Evolutionary conservation across 108 stramenopile genomes (phyloP).

Genomic region (Nitzschia inconspicua): DNA sequence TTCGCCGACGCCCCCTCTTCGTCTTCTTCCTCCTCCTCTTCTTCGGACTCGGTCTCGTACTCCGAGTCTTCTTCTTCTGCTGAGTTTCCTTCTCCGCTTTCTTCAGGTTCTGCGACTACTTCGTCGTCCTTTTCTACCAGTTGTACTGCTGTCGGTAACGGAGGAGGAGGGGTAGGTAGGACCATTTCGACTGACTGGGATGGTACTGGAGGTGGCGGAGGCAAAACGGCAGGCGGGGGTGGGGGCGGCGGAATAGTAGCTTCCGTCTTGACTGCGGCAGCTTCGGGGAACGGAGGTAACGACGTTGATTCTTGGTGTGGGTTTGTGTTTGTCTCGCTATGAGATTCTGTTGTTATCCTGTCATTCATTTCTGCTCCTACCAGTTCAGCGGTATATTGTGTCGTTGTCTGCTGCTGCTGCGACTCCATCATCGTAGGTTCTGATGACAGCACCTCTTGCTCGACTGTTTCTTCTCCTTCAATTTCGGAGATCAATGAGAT

Average conservation of each 20-base stretch:
- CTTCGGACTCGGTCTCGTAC: neutral
- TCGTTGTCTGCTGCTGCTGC: neutral
- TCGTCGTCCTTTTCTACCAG: neutral
- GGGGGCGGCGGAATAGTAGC: no score
- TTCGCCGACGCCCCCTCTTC: no score
- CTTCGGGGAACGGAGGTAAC: neutral
- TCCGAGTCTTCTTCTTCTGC: neutral
- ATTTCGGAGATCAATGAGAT: neutral
- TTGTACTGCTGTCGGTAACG: neutral
- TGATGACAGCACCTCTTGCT: no score
- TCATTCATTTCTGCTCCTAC: neutral
- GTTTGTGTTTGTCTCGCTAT: neutral
- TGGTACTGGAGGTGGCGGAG: neutral
- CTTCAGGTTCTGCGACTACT: neutral
- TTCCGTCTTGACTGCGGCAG: neutral
- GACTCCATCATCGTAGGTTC: neutral
- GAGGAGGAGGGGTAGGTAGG: neutral
- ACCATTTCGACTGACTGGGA: neutral
- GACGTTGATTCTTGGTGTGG: neutral
- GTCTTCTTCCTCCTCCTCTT: neutral
- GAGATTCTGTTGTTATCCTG: neutral
- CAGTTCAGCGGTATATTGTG: neutral
- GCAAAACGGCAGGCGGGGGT: no score
- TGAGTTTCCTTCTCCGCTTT: neutral
- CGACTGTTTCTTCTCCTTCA: neutral